Evolutionary conservation across 2,329 filamentous ascomycete genomes (phyloP), one percentile per base, ranked within the genome.

Genomic region (Pyrenophora tritici-repentis): DNA sequence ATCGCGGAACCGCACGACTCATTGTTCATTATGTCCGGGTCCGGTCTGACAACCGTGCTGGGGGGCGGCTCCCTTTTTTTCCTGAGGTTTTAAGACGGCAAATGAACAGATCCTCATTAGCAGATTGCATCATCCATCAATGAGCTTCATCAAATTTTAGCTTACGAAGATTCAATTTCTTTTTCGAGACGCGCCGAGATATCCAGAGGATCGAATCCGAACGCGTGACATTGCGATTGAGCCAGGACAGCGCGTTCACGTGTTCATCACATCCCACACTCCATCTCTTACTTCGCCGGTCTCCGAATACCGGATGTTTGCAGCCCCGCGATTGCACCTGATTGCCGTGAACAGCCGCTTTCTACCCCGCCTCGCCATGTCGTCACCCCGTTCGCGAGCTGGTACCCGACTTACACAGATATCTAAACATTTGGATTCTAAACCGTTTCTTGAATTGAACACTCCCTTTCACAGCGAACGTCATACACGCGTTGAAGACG

Each of bases 391-490:
- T 42, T 37, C 38, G 18, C 69, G 68, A 66, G 75, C 75, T 60
- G 76, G 69, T 65, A 75, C 79, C 67, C 80, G 83, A 49, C 73
- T 85, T 59, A 79, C 78, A 71, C 80, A 86, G 71, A 81, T 87
- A 70, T 81, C 82, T 60, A 80, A 82, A 72, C 84, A 87, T 67
- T 76, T 87, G 59, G 79, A 82, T 65, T 74, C 79, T 62, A 78
- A 78, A 61, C 76, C 82, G 52, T 75, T 81, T 66, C 78, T 84
- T 56, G 80, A 83, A 54, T 73, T 86, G 49, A 86, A 86, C 73
- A 86, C 84, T 18, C 83, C 83, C 47, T 86, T 83, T 72, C 84
- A 82, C 62, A 82, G 81, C 67, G 82, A 86, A 71, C 79, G 83
- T 63, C 73, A 75, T 59, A 74, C 75, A 40, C 78, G 76, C 35